These are phyloP conservation scores for Botryotinia globosa DNA, from an alignment of 2,329 filamentous ascomycete genomes.

Conservation along the genomic window DNA sequence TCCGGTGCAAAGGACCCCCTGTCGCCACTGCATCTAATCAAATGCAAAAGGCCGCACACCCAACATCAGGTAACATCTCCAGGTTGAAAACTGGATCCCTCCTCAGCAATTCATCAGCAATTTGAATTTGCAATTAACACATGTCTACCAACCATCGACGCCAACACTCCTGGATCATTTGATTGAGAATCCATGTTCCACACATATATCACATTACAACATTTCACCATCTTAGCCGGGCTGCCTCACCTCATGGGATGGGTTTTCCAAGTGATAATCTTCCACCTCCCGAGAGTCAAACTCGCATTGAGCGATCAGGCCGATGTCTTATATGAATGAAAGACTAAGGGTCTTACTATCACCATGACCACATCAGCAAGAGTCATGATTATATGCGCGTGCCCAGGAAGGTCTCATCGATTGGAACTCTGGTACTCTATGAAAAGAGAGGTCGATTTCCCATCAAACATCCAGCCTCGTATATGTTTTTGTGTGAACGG, in stretches of 20 bases:
- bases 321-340: constrained; percentile 13
- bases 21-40: constrained; percentile 24
- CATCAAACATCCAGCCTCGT: constrained; percentile 8
- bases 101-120: constrained; percentile 17
- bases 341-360: constrained; percentile 14
- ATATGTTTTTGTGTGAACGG: constrained; percentile 8
- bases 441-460: background rate
- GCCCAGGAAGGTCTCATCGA: constrained; percentile 13
- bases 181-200: constrained; percentile 13
- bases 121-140: constrained; percentile 14
- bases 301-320: constrained; percentile 13
- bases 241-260: constrained; percentile 8
- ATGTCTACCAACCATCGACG: constrained; percentile 18
- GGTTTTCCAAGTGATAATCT: constrained; percentile 17
- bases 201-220: constrained; percentile 16
- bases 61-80: constrained; percentile 24
- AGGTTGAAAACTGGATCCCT: constrained; percentile 22
- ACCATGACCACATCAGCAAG: constrained; percentile 18
- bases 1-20: constrained; percentile 20
- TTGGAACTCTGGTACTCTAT: constrained; percentile 5
- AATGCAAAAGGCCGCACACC: constrained; percentile 26
- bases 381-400: constrained; percentile 14
- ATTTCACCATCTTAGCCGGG: constrained; percentile 14
- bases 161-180: constrained; percentile 15
- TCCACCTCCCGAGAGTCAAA: constrained; percentile 9